phyloP scores from a whole-genome alignment of 257 asterid genomes.

The Scutellaria minor region DNA sequence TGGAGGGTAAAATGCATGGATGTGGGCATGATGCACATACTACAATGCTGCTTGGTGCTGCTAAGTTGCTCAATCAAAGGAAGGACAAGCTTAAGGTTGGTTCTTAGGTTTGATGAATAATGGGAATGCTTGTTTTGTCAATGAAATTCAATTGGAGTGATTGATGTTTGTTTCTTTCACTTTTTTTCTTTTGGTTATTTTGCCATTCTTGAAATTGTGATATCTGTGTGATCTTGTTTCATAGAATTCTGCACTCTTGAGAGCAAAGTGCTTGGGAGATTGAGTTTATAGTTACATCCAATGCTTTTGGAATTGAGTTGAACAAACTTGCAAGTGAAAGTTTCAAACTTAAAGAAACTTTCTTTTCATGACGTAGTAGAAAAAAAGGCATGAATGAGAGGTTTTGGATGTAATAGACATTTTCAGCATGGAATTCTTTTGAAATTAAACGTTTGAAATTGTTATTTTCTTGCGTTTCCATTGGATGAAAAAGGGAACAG shows the following conservation, averaged over 20 bases:
- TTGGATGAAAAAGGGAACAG: conserved; percentile 70
- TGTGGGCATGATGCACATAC: conserved; percentile 98
- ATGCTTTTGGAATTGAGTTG: conserved; percentile 6
- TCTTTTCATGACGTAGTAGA: not conserved
- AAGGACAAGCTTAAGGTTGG: conserved; percentile 71
- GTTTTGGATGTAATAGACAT: not conserved
- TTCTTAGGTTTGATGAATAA: conserved; percentile 15
- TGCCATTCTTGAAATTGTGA: not conserved
- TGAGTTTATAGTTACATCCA: too few species aligned
- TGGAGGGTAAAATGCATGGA: conserved; percentile 85
- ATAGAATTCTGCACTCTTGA: not conserved
- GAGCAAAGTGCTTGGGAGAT: not conserved
- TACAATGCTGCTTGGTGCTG: conserved; percentile 92
- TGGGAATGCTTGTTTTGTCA: conserved; percentile 1
- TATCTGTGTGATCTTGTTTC: conserved; percentile 6
- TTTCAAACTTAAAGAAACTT: not conserved
- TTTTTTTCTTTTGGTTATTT: not conserved
- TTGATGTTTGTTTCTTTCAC: too few species aligned
- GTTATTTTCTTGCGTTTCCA: conserved; percentile 13
- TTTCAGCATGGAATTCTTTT: not conserved
- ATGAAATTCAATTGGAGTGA: not conserved
- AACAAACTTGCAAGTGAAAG: not conserved
- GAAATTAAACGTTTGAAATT: not conserved
- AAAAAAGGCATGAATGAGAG: too few species aligned
- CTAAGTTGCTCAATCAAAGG: conserved; percentile 72